Evolutionary conservation across 2,329 filamentous ascomycete genomes (phyloP), one percentile per base, ranked within the genome.

Genomic region (Beauveria medogensis): DNA sequence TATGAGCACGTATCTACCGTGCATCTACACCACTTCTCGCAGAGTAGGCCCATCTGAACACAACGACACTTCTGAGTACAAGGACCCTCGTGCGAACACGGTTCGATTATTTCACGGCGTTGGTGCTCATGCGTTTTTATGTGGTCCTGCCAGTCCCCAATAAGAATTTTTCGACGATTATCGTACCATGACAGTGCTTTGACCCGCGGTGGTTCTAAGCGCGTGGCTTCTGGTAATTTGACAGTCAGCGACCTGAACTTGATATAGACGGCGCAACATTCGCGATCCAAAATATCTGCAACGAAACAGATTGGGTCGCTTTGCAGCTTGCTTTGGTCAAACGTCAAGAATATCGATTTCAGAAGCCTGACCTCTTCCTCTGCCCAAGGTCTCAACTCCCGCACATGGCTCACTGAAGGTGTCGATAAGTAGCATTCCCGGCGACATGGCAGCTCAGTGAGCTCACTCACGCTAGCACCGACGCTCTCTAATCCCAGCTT

Each of bases 21-120:
- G 66, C 86, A 89, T 10, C 79, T 78, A 64, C 90, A 93, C 63
- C 84, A 86, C 65, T 88, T 88, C 65, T 92, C 89, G 68, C 90
- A 93, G 20, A 88, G 79, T 22, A 91, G 75, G 18, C 79, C 78
- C 10, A 81, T 77, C 53, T 78, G 72, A 18, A 83, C 85, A 67
- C 90, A 93, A 2, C 79, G 75, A 66, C 90, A 93, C 14, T 79
- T 80, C 4, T 75, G 74, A 18, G 81, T 81, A 70, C 89, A 92
- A 2, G 85, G 80, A 0, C 88, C 88, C 30, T 85, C 81, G 67
- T 92, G 89, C 56, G 80, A 80, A 67, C 89, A 92, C 3, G 88
- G 85, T 60, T 86, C 82, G 55, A 83, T 82, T 2, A 82, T 76
- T 40, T 82, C 80, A 43, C 84, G 79, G 18, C 80, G 74, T 51